Conservation (phyloP, 306 rosid species). For the Boehmeria nivea region DNA sequence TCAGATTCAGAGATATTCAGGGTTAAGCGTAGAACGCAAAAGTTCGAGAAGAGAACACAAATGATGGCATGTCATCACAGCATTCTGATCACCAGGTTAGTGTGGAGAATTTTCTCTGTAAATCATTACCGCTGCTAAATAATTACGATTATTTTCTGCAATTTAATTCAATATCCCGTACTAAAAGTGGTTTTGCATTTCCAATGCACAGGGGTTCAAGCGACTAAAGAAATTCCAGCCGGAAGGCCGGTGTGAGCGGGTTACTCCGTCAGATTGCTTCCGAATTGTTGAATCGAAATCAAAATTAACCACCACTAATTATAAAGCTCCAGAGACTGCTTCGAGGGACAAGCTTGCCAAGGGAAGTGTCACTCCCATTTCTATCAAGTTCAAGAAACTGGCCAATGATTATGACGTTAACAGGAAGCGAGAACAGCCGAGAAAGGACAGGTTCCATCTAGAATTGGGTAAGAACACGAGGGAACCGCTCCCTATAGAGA, state of each 20-base stretch:
- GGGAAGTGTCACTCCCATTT: slow-evolving; percentile 46
- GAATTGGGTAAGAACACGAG: slow-evolving; percentile 30
- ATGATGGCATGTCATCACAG: slow-evolving; percentile 27
- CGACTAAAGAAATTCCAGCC: slow-evolving; percentile 68
- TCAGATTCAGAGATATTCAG: slow-evolving; percentile 83
- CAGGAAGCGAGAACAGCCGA: slow-evolving; percentile 57
- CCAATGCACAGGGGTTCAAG: slow-evolving; percentile 52
- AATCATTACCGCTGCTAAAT: too few species aligned
- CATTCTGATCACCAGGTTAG: slow-evolving; percentile 70
- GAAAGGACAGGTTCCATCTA: slow-evolving; percentile 48
- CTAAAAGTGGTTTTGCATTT: not conserved
- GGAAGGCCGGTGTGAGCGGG: slow-evolving; percentile 41
- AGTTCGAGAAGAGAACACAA: slow-evolving; percentile 53
- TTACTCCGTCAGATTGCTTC: slow-evolving; percentile 29
- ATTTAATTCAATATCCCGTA: too few species aligned
- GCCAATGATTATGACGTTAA: slow-evolving; percentile 41
- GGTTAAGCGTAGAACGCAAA: slow-evolving; percentile 84
- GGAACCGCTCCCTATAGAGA: slow-evolving; percentile 49
- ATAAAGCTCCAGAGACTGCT: slow-evolving; percentile 35
- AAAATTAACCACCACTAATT: slow-evolving; percentile 28
- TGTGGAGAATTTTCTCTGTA: too few species aligned
- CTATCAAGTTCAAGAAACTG: slow-evolving; percentile 56
- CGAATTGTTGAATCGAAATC: slow-evolving; percentile 47
- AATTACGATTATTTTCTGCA: too few species aligned
- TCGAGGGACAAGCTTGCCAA: slow-evolving; percentile 38